Base-by-base conservation (phyloP, 2,329 filamentous ascomycete species). In the Penicillium hesseltinei region DNA sequence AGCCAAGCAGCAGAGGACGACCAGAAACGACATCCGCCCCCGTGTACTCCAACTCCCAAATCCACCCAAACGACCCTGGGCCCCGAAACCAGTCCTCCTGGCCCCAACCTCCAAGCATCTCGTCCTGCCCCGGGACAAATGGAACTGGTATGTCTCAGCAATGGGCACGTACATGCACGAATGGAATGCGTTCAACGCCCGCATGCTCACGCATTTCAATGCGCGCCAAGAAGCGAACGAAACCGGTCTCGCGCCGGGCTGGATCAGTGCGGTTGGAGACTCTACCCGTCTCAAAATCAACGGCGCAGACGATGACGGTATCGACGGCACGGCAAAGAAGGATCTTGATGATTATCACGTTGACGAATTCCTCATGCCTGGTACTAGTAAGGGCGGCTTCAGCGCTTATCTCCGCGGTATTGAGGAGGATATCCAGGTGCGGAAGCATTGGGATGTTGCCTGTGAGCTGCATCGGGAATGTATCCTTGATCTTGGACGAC, bases 81-180 rank as follows among this genome's bases (percentile, higher is more conserved):
- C 69, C 23, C 75, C 77, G 2, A 39, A 58, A 17, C 56, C 62
- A 10, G 58, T 66, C 2, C 52, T 65, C 17, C 45, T 58, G 19
- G 54, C 58, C 10, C 57, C 64, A 5, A 69, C 70, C 9, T 68
- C 82, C 68, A 31, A 67, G 7, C 63, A 71, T 27, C 54, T 66
- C 23, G 64, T 69, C 3, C 71, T 85, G 4, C 77, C 79, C 17
- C 77, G 77, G 47, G 61, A 71, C 6, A 77, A 74, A 27, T 85
- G 82, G 75, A 72, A 79, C 21, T 71, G 74, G 7, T 87, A 85
- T 66, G 77, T 82, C 25, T 72, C 72, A 0, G 75, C 78, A 21
- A 84, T 88, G 77, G 75, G 75, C 13, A 66, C 71, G 0, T 88
- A 88, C 67, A 79, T 85, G 63, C 74, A 74, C 35, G 78, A 81